Evolutionary conservation across 306 rosid genomes (phyloP), one percentile per base, ranked within the genome.

Genomic region (Ziziphus jujuba): DNA sequence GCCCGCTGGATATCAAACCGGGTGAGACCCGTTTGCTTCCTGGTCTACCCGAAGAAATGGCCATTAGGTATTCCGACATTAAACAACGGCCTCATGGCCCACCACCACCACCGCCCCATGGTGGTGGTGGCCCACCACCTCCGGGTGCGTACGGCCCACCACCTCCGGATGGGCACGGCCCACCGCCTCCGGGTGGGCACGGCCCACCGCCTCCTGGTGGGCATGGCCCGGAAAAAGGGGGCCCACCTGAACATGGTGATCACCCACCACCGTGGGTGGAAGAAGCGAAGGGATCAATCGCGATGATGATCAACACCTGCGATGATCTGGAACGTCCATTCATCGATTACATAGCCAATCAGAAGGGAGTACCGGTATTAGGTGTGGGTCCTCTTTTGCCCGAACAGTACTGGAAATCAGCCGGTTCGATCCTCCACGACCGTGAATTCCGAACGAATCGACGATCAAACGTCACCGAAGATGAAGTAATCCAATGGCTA

Each of bases 371-470:
- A 59, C 91, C 89, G 5, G 84, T 84, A 1, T 89, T 89, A 87
- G 89, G 86, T 1, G 84, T 89, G 20, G 96, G 96, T 0, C 93
- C 93, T 7, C 91, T 89, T 54, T 31, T 87, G 19, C 96, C 93
- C 0, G 89, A 81, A 11, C 77, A 83, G 3, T 89, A 75, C 25
- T 89, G 91, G 96, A 81, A 73, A 2, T 77, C 89, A 0, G 15
- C 43, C 0, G 81, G 83, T 40, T 79, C 85, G 0, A 6, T 79
- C 14, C 21, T 87, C 9, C 83, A 36, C 8, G 93, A 87, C 19
- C 60, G 73, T 7, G 70, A 81, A 3, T 33, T 80, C 33, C 77
- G 87, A 15, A 51, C 79, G 5, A 59, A 68, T 55, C 79, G 85
- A 5, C 13, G 4, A 14, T 84, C 87, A 0, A 84, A 50, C 12